Percentiles rank a stretch among this genome's conserved stretches.
Evolutionary conservation across 306 rosid genomes (phyloP).

Genomic region (Acacia melanoxylon): DNA sequence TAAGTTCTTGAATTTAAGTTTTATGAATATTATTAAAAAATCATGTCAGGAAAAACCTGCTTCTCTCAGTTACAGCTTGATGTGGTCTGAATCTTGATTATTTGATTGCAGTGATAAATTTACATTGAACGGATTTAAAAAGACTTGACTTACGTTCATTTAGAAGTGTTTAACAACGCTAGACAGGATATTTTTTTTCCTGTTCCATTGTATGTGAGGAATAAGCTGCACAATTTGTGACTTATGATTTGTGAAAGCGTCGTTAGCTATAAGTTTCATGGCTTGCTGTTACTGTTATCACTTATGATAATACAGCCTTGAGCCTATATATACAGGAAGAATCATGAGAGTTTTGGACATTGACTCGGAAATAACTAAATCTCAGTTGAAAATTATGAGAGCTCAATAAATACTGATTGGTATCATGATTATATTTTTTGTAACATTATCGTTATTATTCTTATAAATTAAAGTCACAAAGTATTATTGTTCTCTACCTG

Average conservation of each 20-base stretch:
- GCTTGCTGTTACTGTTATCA: too few relatives aligned
- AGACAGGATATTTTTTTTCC: not conserved
- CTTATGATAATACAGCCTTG: not conserved
- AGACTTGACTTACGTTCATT: not conserved
- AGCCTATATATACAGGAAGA: constrained; percentile 1
- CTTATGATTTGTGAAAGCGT: not conserved
- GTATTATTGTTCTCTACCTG: not conserved
- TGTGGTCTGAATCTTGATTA: not conserved
- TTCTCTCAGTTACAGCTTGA: not conserved
- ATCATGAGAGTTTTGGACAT: not conserved
- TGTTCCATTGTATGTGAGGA: not conserved
- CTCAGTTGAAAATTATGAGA: not conserved
- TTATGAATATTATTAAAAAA: too few relatives aligned
- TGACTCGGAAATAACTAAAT: not conserved
- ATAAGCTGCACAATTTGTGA: not conserved
- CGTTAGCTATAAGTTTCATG: not conserved
- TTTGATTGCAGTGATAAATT: not conserved
- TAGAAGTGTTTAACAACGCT: not conserved
- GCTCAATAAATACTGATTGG: not conserved
- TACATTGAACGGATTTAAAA: not conserved
- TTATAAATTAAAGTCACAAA: not conserved
- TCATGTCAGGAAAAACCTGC: not conserved
- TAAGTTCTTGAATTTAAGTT: not conserved
- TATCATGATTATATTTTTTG: too few relatives aligned
- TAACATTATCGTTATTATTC: not conserved